Conservation (phyloP, 1,284 basidiomycete genomes). For the Boletus sp. region DNA sequence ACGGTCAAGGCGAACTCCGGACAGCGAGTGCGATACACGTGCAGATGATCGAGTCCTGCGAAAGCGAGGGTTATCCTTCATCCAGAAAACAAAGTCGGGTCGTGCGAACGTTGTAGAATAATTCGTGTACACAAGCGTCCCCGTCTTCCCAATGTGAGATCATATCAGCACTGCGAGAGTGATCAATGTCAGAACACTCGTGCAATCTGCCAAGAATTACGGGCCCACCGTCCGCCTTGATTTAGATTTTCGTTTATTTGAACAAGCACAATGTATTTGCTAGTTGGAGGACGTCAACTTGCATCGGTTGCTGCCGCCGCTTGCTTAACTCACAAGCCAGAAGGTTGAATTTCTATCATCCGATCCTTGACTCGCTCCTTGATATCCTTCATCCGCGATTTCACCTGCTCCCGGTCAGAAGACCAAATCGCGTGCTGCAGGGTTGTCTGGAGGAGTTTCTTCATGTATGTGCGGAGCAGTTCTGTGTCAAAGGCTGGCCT, state of each 20-base stretch:
- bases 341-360: constrained; percentile 76
- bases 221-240: constrained; percentile 68
- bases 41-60: constrained; percentile 35
- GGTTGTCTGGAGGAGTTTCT: constrained; percentile 67
- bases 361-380: constrained; percentile 76
- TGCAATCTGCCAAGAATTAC: constrained; percentile 3
- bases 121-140: constrained; percentile 29
- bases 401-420: constrained; percentile 64
- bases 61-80: constrained; percentile 12
- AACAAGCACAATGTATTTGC: constrained; percentile 79
- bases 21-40: constrained; percentile 34
- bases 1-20: constrained; percentile 28
- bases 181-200: constrained; percentile 9
- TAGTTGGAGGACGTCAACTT: constrained; percentile 32
- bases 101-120: constrained; percentile 32
- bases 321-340: constrained; percentile 67
- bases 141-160: constrained; percentile 35
- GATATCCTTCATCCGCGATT: constrained; percentile 75
- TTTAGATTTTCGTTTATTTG: constrained; percentile 78
- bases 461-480: constrained; percentile 69
- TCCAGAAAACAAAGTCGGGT: constrained; percentile 5
- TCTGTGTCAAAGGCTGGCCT: constrained; percentile 66
- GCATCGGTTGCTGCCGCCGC: background rate
- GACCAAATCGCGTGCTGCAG: constrained; percentile 61
- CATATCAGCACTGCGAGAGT: constrained; percentile 36